Conservation (phyloP, 345 rosid species). For the Citrus glauca region DNA sequence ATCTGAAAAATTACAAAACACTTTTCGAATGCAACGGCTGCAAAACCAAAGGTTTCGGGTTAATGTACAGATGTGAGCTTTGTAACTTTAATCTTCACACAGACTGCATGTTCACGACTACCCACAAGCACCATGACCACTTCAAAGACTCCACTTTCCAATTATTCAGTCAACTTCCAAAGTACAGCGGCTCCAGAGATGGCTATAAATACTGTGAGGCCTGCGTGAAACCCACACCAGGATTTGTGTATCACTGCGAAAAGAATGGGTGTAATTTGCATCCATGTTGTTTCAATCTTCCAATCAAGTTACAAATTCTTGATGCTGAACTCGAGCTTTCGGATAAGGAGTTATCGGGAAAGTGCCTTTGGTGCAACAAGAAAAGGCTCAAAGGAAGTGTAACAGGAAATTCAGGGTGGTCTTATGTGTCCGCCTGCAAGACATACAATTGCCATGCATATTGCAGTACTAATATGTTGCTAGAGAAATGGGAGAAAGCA, state of each 20-base stretch:
- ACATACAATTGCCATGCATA: too few relatives aligned
- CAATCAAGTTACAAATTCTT: background rate
- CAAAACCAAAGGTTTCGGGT: background rate
- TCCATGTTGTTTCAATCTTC: background rate
- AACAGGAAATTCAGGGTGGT: too few relatives aligned
- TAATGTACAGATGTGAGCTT: background rate
- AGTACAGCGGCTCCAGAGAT: background rate
- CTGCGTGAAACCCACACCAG: background rate
- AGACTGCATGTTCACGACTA: background rate
- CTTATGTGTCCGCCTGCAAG: too few relatives aligned
- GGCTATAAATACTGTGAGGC: background rate
- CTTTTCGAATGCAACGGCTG: background rate
- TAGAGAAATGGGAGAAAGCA: too few relatives aligned
- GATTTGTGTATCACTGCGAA: constrained; percentile 1
- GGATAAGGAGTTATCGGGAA: too few relatives aligned
- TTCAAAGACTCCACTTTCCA: background rate
- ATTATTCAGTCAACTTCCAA: background rate
- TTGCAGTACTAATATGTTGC: too few relatives aligned
- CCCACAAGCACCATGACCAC: background rate
- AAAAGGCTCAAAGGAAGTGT: background rate
- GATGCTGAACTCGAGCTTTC: background rate
- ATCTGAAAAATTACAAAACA: background rate
- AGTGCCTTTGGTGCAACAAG: background rate
- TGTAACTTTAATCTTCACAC: background rate
- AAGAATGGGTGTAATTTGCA: background rate